Evolutionary conservation across 164 flowering plant species (phyloP).

Genomic region (Vitis amurensis): DNA sequence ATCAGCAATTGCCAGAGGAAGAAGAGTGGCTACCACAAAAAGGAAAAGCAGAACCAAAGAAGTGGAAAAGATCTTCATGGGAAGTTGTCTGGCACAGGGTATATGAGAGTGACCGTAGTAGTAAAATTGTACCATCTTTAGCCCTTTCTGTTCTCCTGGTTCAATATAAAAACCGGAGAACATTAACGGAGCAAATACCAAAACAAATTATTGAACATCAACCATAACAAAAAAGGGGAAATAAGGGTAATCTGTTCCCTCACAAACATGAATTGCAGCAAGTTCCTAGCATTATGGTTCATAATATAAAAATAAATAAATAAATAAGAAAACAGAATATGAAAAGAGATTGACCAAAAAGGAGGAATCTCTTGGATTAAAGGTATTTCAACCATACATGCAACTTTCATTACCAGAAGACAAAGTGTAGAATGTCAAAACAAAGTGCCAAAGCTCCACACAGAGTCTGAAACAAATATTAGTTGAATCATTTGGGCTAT

Average conservation of each 20-base stretch:
- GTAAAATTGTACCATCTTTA: slow-evolving; percentile 4
- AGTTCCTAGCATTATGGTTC: not conserved
- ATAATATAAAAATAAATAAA: no score
- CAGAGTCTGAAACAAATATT: not conserved
- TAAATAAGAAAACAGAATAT: no score
- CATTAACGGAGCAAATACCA: slow-evolving; percentile 3
- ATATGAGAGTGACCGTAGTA: not conserved
- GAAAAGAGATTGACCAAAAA: no score
- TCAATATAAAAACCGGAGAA: slow-evolving; percentile 8
- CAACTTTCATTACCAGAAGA: no score
- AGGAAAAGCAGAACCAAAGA: slow-evolving; percentile 16
- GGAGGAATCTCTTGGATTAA: no score
- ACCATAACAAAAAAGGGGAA: not conserved
- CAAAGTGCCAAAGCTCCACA: not conserved
- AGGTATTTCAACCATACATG: no score
- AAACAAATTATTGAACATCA: not conserved
- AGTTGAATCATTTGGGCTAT: not conserved
- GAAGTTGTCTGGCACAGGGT: slow-evolving; percentile 2
- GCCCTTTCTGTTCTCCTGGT: slow-evolving; percentile 15
- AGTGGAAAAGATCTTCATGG: slow-evolving; percentile 25
- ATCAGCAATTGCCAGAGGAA: slow-evolving; percentile 33
- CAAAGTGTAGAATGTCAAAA: no score
- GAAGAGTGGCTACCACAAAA: slow-evolving; percentile 3
- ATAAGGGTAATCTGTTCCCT: not conserved
- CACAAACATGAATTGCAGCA: not conserved